Evolutionary conservation across 208 protist species (phyloP), one percentile per base, ranked within the genome.

Genomic region (Phytomonas francai): DNA sequence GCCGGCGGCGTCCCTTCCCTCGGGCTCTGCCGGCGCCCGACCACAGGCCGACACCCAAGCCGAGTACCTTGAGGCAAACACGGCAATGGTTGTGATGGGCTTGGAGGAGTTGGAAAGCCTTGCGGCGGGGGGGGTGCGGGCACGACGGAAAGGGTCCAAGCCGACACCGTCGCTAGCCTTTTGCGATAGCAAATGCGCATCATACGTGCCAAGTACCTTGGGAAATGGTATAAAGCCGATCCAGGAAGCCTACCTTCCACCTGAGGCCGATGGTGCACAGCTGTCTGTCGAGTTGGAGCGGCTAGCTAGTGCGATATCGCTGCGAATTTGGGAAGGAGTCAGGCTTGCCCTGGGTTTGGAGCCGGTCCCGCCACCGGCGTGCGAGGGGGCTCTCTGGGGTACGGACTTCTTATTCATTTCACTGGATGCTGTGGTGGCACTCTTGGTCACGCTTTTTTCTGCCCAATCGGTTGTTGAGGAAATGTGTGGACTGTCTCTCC

Each of bases 371-470:
- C 34, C 34, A 39, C 34, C 34, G 34, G 34, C 34, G 34, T 9
- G 34, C 34, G 34, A 39, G 34, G 34, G 34, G 34, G 34, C 34
- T 3, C 34, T 39, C 9, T 39, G 34, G 34, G 34, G 34, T 1
- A 72, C 68, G 2, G 49, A 39, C 2, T 66, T 75, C 33, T 77
- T 79, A 34, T 74, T 58, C 27, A 32, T 71, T 49, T 84, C 81
- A 16, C 74, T 85, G 2, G 84, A 87, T 60, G 72, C 73, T 19
- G 63, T 83, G 2, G 68, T 85, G 30, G 71, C 76, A 0, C 25
- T 73, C 12, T 74, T 83, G 32, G 49, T 81, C 33, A 67, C 77
- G 5, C 63, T 85, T 25, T n/a, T 76, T 33, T 80, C 77, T 12
- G 81, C 79, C n/a, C 79, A 80, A 62, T 7, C 68, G 33, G 7